Conservation (phyloP, 2,329 filamentous ascomycete species). For the Chalaropsis thielavioides region DNA sequence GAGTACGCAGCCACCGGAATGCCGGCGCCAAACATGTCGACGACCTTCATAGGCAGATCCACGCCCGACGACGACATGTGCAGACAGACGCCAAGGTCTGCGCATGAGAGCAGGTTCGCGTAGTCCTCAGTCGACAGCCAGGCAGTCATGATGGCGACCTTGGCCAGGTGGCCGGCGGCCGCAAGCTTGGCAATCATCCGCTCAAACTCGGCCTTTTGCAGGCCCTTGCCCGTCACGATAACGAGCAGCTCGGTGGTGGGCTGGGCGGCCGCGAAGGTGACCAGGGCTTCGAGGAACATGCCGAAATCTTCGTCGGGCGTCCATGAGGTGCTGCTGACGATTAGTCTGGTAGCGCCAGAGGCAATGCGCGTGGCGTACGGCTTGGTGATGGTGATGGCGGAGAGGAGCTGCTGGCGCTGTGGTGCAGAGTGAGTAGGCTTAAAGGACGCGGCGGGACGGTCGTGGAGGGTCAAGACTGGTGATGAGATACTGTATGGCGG, state of each 20-base stretch:
- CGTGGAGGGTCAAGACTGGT: conserved; percentile 61
- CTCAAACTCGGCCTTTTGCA: conserved; percentile 64
- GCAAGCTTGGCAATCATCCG: conserved; percentile 48
- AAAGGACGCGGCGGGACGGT: conserved; percentile 73
- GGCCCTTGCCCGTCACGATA: conserved; percentile 90
- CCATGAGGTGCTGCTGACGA: conserved; percentile 95
- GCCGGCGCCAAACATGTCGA: conserved; percentile 96
- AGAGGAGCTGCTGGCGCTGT: conserved; percentile 45
- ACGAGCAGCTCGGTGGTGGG: conserved; percentile 47
- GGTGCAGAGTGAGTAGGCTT: conserved; percentile 43
- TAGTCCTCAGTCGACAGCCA: conserved; percentile 81
- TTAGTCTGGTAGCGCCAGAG: conserved; percentile 45
- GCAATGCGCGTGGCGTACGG: conserved; percentile 44
- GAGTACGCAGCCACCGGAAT: conserved; percentile 80
- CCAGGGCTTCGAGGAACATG: conserved; percentile 68
- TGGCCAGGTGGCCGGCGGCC: conserved; percentile 46
- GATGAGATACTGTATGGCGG: conserved; percentile 50
- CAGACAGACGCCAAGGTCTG: conserved; percentile 79
- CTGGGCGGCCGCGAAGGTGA: conserved; percentile 48
- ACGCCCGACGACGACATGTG: conserved; percentile 91
- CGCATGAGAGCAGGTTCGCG: conserved; percentile 64
- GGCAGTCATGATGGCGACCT: conserved; percentile 60
- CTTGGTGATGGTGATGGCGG: conserved; percentile 48
- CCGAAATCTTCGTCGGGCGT: conserved; percentile 93
- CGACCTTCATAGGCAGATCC: conserved; percentile 96